phyloP scores from a whole-genome alignment of 1,284 basidiomycete species.

The Tranzscheliella williamsii region DNA sequence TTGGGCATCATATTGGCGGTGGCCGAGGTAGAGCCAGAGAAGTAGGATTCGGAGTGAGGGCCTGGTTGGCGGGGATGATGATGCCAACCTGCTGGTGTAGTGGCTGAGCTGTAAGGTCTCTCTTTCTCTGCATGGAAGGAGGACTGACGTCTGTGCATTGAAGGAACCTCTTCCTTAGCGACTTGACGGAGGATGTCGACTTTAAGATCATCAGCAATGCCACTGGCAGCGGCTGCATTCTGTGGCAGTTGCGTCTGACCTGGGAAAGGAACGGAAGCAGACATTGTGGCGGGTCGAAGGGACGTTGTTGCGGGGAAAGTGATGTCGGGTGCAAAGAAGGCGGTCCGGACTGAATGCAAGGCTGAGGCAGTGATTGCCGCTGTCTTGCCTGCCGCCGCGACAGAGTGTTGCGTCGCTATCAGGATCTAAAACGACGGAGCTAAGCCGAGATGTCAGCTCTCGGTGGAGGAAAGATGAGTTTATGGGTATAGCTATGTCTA shows the following conservation, averaged over 20 bases:
- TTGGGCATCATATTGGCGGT: slow-evolving; percentile 5
- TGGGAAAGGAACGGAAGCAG: slow-evolving; percentile 26
- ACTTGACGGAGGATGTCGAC: slow-evolving; percentile 30
- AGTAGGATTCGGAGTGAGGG: slow-evolving; percentile 42
- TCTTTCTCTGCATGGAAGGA: slow-evolving; percentile 22
- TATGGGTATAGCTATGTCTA: too few relatives aligned
- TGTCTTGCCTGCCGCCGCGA: too few relatives aligned
- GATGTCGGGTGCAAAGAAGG: too few relatives aligned
- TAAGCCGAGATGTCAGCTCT: too few relatives aligned
- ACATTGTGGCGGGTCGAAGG: too few relatives aligned
- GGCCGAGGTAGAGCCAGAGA: slow-evolving; percentile 14
- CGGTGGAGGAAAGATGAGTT: too few relatives aligned
- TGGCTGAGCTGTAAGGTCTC: background rate
- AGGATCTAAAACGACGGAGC: too few relatives aligned
- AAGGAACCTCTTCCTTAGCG: slow-evolving; percentile 5
- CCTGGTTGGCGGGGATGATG: slow-evolving; percentile 45
- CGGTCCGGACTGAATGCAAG: too few relatives aligned
- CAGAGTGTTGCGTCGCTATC: too few relatives aligned
- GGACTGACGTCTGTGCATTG: slow-evolving; percentile 10
- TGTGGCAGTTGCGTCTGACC: slow-evolving; percentile 1
- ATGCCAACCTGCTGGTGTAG: slow-evolving; percentile 22
- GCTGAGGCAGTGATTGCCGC: too few relatives aligned
- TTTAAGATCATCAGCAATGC: slow-evolving; percentile 17
- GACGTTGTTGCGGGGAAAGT: too few relatives aligned
- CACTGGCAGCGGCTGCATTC: background rate